Evolutionary conservation across 371 early-diverging fungal genomes (phyloP), one percentile per base, ranked within the genome.

Genomic region (Amoeboaphelidium protococcarum): DNA sequence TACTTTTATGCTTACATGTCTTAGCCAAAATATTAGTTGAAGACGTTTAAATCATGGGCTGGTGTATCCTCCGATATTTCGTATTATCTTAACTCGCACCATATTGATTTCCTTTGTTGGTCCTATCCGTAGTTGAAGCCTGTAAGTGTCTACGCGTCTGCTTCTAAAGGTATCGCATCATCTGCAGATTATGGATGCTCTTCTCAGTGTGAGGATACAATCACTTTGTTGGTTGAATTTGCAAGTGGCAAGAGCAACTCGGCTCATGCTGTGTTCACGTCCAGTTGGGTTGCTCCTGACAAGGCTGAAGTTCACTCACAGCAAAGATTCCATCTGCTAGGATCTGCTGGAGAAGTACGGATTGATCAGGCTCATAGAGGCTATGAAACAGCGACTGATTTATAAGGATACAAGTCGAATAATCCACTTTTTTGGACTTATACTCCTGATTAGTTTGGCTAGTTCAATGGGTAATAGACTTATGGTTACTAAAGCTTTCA

Each of bases 311-410:
- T 65, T 2, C 68, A 68, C 49, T 58, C 66, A 21, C 67, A 67
- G 49, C 68, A 68, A 45, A 60, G 62, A 19, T 67, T 68, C 59
- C 58, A 58, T 40, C 66, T 62, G 47, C 54, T 67, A 44, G 65
- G 60, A 27, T 58, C 57, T 42, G 43, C 26, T 2, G 67, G 66
- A 26, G 68, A 68, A 49, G 45, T 68, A 26, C 47, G 63, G 24
- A 53, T 67, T n/a, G 68, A 68, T 48, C 68, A 68, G 46, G 68
- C 65, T 0, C 68, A 67, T 43, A 59, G 68, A 40, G 68, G 68
- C 3, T 68, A 65, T 55, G 58, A 62, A 12, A 40, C 44, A 40
- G 57, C 67, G n/a, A 58, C 61, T 4, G 60, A 58, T 37, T 51
- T 26, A 10, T 26, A 26, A 24, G 68, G 65, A 6, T 55, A 54